Evolutionary conservation across 2,329 filamentous ascomycete species (phyloP), one percentile per base, ranked within the genome.

Genomic region (Alternaria dauci): DNA sequence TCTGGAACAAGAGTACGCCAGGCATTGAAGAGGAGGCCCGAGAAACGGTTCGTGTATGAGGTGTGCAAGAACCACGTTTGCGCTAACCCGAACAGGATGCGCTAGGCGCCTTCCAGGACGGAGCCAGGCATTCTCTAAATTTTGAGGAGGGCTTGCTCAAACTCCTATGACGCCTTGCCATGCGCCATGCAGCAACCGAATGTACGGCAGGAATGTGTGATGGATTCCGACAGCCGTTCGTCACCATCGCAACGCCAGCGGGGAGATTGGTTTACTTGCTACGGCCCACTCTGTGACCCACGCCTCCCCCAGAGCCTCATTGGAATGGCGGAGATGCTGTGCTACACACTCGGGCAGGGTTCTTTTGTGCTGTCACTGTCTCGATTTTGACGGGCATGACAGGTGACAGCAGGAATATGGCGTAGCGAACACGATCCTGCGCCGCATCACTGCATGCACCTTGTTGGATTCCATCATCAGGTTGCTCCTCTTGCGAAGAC

Each of bases 1-100:
- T 58, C 59, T 64, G 64, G 59, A 48, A 54, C 52, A 50, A 65
- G 55, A 66, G 54, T 68, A 65, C 60, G 63, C 66, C 67, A 77
- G 71, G 75, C 74, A 78, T 77, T 73, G 57, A 62, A 50, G 58
- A 65, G 61, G 62, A 62, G 69, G 61, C 69, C 32, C 25, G 47
- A 70, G 74, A 78, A 76, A 78, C 76, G 58, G 69, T 68, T 71
- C 30, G 62, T 69, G 77, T 78, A 56, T 72, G 75, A 77, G 66
- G 70, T 63, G 57, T 54, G 58, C 57, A 60, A 66, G 66, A 65
- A 70, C 52, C 59, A 59, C 42, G 51, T 66, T 61, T 50, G 43
- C 60, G 63, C 70, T 71, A 70, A 65, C 68, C 67, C 26, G 2
- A 61, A 58, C 3, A 6, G 61, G 34, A 23, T 5, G 41, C 63